Evolutionary conservation across 2,329 filamentous ascomycete species (phyloP), one percentile per base, ranked within the genome.

Genomic region (Aureobasidium subglaciale): DNA sequence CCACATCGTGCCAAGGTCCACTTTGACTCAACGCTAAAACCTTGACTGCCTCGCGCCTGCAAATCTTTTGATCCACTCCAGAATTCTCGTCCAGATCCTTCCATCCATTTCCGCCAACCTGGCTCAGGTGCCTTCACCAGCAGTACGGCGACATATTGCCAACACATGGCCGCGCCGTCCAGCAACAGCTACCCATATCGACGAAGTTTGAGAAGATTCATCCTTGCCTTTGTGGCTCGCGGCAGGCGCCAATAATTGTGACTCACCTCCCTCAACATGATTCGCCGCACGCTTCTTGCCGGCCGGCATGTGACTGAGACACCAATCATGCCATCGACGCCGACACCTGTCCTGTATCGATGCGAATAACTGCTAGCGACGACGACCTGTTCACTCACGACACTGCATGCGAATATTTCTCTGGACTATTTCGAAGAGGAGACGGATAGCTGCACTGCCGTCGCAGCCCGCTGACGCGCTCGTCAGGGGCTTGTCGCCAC

Each of bases 401-500:
- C 30, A 7, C 20, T 48, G 24, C 4, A 35, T 29, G 32, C 20
- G 5, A n/a, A 4, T 20, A n/a, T 22, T 4, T 52, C 22, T 41
- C 34, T 52, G 7, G 13, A 27, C 5, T 20, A 11, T 22, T 41
- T n/a, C 11, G 5, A 18, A 25, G 18, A 54, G 50, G 38, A 43
- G 38, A 35, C 20, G 29, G 38, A 27, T 8, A 34, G 46, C 18
- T 34, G 32, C 5, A 32, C 27, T 53, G 48, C 48, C 37, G 35
- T 32, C 48, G 48, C 37, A 16, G 38, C 34, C 27, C 38, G n/a
- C 50, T 54, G 43, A 54, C 30, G 50, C 50, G 40, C 24, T 13
- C 27, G 22, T 43, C 50, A 54, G 50, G 50, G 50, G 50, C 48
- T 22, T 54, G 15, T 54, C 50, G 50, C 50, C 50, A 54, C 50